These are phyloP conservation scores for Nakazawaea wickerhamii DNA, from an alignment of 805 yeast genomes.

Conservation along the genomic window DNA sequence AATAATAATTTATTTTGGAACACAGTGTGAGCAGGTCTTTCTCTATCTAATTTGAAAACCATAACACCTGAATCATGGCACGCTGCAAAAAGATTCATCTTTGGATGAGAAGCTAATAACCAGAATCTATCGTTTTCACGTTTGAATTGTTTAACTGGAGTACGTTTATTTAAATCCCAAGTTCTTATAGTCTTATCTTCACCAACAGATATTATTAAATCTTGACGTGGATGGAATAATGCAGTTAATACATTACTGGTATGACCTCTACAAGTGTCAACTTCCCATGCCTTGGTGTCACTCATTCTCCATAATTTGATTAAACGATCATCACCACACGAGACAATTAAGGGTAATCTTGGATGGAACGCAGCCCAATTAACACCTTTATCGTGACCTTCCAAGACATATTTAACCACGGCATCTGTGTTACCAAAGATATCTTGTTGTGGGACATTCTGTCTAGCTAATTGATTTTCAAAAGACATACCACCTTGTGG, in stretches of 20 bases:
- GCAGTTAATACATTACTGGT: slow-evolving; percentile 88
- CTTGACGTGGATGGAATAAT: slow-evolving; percentile 90
- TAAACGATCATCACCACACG: slow-evolving; percentile 94
- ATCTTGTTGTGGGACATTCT: slow-evolving; percentile 78
- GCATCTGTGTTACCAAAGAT: slow-evolving; percentile 93
- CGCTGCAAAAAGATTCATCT: slow-evolving; percentile 87
- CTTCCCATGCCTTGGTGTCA: slow-evolving; percentile 98
- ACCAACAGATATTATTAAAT: slow-evolving; percentile 85
- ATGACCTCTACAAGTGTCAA: slow-evolving; percentile 97
- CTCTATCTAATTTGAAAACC: slow-evolving; percentile 96
- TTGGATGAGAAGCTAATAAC: slow-evolving; percentile 86
- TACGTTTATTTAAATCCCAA: slow-evolving; percentile 93
- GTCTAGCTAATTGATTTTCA: slow-evolving; percentile 51
- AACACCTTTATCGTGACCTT: slow-evolving; percentile 98
- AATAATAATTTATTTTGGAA: slow-evolving; percentile 71
- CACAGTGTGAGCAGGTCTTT: slow-evolving; percentile 84
- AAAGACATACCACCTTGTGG: slow-evolving; percentile 38
- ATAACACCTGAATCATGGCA: slow-evolving; percentile 97
- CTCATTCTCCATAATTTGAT: slow-evolving; percentile 97
- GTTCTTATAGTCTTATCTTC: slow-evolving; percentile 95
- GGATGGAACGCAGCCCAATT: slow-evolving; percentile 99
- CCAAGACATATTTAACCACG: slow-evolving; percentile 89
- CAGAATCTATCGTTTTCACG: slow-evolving; percentile 94
- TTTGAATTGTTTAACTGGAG: slow-evolving; percentile 89
- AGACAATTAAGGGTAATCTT: slow-evolving; percentile 86